phyloP scores from a whole-genome alignment of 169 alveolate species.

The Eimeria necatrix region DNA sequence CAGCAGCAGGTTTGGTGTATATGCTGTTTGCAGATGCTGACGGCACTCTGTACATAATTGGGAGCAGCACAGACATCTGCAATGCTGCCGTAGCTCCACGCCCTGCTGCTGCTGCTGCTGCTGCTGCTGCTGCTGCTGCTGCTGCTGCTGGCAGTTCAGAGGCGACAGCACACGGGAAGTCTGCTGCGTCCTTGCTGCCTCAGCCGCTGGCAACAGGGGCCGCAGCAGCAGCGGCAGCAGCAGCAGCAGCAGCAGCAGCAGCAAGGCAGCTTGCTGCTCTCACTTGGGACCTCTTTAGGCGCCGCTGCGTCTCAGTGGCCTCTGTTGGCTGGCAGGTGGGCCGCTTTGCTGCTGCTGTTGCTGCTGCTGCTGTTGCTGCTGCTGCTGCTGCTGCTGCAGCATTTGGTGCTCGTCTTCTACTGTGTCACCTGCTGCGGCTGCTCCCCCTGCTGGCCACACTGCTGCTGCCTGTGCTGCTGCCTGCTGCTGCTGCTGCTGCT shows the following conservation, averaged over 20 bases:
- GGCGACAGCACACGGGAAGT: background rate
- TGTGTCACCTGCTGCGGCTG: background rate
- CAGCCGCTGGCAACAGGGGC: background rate
- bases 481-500: background rate
- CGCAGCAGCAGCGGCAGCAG: background rate
- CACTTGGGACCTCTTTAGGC: background rate
- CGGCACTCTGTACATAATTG: background rate
- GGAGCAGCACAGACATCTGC: background rate
- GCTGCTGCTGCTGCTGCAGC: background rate
- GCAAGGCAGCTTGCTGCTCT: background rate
- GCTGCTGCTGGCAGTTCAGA: background rate
- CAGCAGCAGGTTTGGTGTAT: background rate
- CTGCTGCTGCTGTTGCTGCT: background rate
- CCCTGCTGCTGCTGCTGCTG: background rate
- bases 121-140: conserved; percentile 26
- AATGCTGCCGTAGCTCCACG: background rate
- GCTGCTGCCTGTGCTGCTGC: conserved; percentile 11
- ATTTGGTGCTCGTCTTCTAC: background rate
- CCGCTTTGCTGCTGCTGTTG: conserved; percentile 2
- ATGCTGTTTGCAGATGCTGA: background rate
- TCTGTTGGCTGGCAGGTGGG: conserved; percentile 40
- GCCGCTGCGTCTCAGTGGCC: background rate
- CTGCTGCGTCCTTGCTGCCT: background rate
- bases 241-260: conserved; percentile 20
- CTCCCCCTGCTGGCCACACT: background rate